Evolutionary conservation across 2,329 filamentous ascomycete genomes (phyloP), one percentile per base, ranked within the genome.

Genomic region (Aspergillus ustus): DNA sequence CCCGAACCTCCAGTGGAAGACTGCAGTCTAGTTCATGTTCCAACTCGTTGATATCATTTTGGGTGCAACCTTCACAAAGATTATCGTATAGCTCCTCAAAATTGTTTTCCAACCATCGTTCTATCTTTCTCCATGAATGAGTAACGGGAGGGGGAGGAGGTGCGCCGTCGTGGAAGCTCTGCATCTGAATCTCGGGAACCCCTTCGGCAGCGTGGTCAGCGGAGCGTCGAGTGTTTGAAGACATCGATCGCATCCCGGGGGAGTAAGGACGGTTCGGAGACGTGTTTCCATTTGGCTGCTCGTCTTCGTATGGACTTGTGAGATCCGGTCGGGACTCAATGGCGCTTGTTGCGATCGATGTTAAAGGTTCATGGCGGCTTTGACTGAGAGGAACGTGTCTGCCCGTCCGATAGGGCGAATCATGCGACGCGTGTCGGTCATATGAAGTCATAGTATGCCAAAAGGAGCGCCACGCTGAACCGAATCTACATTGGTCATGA

Each of bases 1-100:
- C 93, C 69, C 95, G 90, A 57, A 99, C 88, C 72, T 99, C 95
- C 77, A 94, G 88, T 17, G 95, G 95, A 46, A 99, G 85, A 29
- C 93, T 94, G 80, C 93, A 96, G 76, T 99, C 94, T 54, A 99
- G 84, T 77, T 96, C 91, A 78, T 98, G 93, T 80, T 99, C 95
- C 57, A 99, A 83, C 78, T 98, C 95, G 77, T 97, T 98, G 74
- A 99, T 83, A 73, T 99, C 95, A 79, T 99, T 99, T 73, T 87
- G 84, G 5, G 95, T 98, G 74, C 91, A 93, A 31, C 92, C 93
- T 77, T 97, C 93, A 75, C 94, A 91, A 37, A 99, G 82, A 76
- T 99, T 93, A 78, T 99, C 95, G 70, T 84, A 95, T 31, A 99
- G 86, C 78, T 99, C 95, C 62, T 92, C 91, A 77, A 97, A 99